phyloP scores from a whole-genome alignment of 2,329 filamentous ascomycete genomes.

The Microsporum canis region DNA sequence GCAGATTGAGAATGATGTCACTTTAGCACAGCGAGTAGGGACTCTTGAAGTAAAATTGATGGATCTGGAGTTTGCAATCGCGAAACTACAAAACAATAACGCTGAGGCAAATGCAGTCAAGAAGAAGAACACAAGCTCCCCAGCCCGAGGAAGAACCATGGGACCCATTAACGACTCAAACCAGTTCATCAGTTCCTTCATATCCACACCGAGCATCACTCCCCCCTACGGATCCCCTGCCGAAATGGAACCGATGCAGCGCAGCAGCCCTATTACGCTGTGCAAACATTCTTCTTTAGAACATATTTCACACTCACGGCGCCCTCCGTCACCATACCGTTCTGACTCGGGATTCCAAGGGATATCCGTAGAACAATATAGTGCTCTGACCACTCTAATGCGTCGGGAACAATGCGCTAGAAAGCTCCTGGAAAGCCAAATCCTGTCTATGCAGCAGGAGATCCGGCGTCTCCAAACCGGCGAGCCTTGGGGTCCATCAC shows the following conservation, averaged over 20 bases:
- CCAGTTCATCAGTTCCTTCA: slow-evolving; percentile 10
- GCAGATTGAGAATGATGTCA: slow-evolving; percentile 30
- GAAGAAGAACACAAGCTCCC: background rate
- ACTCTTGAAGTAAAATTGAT: slow-evolving; percentile 42
- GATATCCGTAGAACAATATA: slow-evolving; percentile 39
- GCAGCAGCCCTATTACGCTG: slow-evolving; percentile 21
- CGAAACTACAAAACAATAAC: slow-evolving; percentile 32
- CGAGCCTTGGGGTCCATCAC: slow-evolving; percentile 22
- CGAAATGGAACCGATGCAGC: slow-evolving; percentile 25
- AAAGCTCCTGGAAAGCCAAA: slow-evolving; percentile 34
- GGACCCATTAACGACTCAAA: background rate
- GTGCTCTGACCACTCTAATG: slow-evolving; percentile 35
- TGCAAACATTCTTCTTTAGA: slow-evolving; percentile 19
- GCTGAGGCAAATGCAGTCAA: background rate
- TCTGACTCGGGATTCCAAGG: slow-evolving; percentile 23
- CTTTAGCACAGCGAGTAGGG: slow-evolving; percentile 37
- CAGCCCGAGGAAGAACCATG: background rate
- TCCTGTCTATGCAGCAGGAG: slow-evolving; percentile 33
- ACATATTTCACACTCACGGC: slow-evolving; percentile 18
- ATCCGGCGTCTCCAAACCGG: slow-evolving; percentile 26
- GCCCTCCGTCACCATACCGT: slow-evolving; percentile 24
- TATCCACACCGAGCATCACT: slow-evolving; percentile 8
- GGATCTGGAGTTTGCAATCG: slow-evolving; percentile 40
- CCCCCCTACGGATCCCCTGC: slow-evolving; percentile 13
- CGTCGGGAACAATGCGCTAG: slow-evolving; percentile 38